A percentile compares a stretch with the other conserved stretches of the same genome.
phyloP scores from a whole-genome alignment of 106 monocot genomes.

The Platanthera zijinensis region DNA sequence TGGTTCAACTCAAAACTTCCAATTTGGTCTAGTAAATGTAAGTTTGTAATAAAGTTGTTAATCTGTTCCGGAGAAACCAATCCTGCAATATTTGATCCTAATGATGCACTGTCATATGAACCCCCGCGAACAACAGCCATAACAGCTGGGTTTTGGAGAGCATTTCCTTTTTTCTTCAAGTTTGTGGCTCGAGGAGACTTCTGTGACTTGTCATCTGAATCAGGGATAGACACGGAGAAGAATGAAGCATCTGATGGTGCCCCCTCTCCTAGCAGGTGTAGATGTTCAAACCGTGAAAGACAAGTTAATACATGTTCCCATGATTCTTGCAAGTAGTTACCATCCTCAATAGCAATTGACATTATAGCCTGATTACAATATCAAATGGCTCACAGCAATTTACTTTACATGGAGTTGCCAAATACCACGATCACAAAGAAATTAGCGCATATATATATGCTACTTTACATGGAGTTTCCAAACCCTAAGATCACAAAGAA shows the following conservation, averaged over 20 bases:
- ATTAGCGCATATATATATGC: neutral
- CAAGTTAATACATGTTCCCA: conserved; percentile 98
- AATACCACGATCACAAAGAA: neutral
- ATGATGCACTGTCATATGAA: conserved; percentile 81
- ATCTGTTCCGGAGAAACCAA: conserved; percentile 86
- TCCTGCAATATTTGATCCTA: conserved; percentile 44
- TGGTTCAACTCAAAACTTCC: conserved; percentile 92
- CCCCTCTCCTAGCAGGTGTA: conserved; percentile 90
- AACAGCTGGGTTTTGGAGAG: conserved; percentile 90
- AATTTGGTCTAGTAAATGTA: conserved; percentile 89
- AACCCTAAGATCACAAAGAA: no score
- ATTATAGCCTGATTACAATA: conserved; percentile 65
- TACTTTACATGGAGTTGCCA: neutral
- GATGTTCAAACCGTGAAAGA: conserved; percentile 91
- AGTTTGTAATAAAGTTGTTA: conserved; percentile 84
- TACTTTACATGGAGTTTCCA: no score
- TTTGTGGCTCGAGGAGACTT: conserved; percentile 36
- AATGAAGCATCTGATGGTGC: conserved; percentile 91
- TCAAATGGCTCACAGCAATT: conserved; percentile 1
- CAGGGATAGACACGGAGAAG: conserved; percentile 37
- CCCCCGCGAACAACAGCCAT: conserved; percentile 90
- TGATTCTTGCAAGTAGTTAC: conserved; percentile 83
- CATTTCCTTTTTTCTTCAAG: conserved; percentile 64
- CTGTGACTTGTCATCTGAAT: conserved; percentile 58
- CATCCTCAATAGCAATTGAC: conserved; percentile 98